Evolutionary conservation across 768 basidiomycete genomes (phyloP), one percentile per base, ranked within the genome.

Genomic region (Tylopilus vinaceipallidus): DNA sequence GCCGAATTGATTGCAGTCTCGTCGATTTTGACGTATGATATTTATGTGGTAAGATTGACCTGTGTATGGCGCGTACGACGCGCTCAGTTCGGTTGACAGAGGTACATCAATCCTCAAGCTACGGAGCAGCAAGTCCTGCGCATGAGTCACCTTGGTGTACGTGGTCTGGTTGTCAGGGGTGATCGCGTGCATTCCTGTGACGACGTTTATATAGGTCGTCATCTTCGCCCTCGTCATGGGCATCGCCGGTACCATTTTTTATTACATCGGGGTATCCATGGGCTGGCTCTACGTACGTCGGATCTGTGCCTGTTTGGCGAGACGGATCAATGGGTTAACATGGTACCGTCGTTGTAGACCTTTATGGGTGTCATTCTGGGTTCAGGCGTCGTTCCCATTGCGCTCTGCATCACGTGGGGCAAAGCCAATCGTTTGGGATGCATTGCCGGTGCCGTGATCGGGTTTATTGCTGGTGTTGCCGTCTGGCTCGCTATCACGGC

Each of bases 1-100:
- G 94, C 94, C 12, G 95, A 98, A 69, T 75, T 95, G 49, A 95
- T 98, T 58, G 95, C 93, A 0, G 90, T 94, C 2, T 92, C 91
- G 1, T 82, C 82, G 0, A 62, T 95, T 42, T 62, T 93, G 59
- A 92, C 92, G 0, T 93, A 90, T 59, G 93, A 94, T 65, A 73
- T 93, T 6, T 91, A 92, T 70, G 87, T 87, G 76, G 84, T 81
- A 45, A 27, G 65, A 19, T 33, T 17, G 12, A 11, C 17, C 32
- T 39, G 11, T 34, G 12, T 6, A 12, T 7, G 11, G 41, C 19
- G 11, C 26, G 13, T 16, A 12, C 7, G 3, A 44, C n/a, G 17
- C 19, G 3, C 17, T 42, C 22, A 24, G 34, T 13, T 14, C 12
- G 6, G n/a, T 16, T 11, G 1, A 30, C 49, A 84, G 83, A 76